Evolutionary conservation across 2,329 filamentous ascomycete genomes (phyloP).

Genomic region (Colletotrichum sp.): DNA sequence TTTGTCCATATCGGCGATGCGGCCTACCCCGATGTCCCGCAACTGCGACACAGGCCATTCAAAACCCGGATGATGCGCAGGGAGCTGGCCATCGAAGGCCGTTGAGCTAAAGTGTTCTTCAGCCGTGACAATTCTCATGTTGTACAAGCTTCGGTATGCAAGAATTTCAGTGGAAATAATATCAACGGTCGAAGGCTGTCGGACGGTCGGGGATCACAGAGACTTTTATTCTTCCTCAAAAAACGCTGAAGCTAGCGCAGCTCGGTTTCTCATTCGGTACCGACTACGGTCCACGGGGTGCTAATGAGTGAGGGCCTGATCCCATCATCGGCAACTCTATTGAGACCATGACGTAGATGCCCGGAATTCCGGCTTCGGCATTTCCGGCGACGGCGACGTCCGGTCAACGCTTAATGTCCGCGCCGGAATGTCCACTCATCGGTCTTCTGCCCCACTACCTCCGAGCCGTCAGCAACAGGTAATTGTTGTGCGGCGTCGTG

Average conservation of each 20-base stretch:
- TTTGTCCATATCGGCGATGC: not conserved
- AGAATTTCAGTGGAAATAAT: not conserved
- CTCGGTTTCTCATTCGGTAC: not conserved
- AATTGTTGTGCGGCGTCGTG: not conserved
- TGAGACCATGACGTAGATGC: not conserved
- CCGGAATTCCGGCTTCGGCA: not conserved
- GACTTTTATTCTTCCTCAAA: not conserved
- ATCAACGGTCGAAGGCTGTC: accelerated
- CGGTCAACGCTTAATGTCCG: not conserved
- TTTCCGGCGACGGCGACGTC: not conserved
- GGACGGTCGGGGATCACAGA: accelerated
- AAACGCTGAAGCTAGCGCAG: not conserved
- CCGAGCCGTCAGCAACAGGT: not conserved
- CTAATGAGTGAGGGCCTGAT: not conserved
- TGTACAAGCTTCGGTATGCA: accelerated
- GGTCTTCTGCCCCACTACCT: not conserved
- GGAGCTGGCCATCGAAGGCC: not conserved
- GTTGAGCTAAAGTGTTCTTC: not conserved
- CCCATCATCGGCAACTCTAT: not conserved
- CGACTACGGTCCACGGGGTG: not conserved
- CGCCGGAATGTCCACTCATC: not conserved
- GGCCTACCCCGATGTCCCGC: not conserved
- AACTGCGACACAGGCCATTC: not conserved
- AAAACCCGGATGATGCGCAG: not conserved
- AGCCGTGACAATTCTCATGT: not conserved